Conservation (phyloP, 306 rosid species). For the Delonix regia region DNA sequence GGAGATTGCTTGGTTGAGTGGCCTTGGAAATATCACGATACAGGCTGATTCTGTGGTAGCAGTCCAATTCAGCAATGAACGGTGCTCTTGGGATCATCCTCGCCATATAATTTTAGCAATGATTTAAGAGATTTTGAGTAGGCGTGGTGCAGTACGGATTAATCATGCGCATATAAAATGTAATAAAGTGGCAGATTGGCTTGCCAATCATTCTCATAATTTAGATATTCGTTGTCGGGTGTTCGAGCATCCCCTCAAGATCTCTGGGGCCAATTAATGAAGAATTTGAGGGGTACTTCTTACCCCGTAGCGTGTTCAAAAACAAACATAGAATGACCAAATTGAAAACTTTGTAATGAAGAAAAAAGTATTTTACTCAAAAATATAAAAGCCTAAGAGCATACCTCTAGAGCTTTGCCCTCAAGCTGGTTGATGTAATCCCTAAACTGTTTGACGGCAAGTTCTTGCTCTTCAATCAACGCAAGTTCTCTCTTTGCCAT, state of each 20-base stretch:
- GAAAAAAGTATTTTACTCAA: neutral
- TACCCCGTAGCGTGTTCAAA: no score
- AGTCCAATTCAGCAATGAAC: neutral
- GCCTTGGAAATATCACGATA: neutral
- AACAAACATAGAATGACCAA: neutral
- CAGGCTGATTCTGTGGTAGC: neutral
- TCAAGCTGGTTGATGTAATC: constrained; percentile 66
- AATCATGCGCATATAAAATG: neutral
- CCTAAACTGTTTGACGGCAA: constrained; percentile 55
- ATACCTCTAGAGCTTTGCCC: constrained; percentile 65
- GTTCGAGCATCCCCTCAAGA: no score
- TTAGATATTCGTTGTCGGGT: neutral
- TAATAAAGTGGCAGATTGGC: neutral
- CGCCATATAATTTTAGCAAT: neutral
- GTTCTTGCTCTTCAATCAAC: constrained; percentile 60
- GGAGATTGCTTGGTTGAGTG: neutral
- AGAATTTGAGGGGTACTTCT: no score
- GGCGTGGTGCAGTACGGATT: neutral
- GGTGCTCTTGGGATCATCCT: neutral
- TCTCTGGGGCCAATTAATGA: no score
- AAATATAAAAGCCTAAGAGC: neutral
- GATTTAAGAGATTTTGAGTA: neutral
- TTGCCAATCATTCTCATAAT: neutral
- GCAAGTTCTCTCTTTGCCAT: constrained; percentile 64
- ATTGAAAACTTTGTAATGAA: neutral